A percentile compares a stretch with the other conserved stretches of the same genome.
Conservation (phyloP, 1,139 yeast genomes). For the Yamadazyma songkhlaensis region DNA sequence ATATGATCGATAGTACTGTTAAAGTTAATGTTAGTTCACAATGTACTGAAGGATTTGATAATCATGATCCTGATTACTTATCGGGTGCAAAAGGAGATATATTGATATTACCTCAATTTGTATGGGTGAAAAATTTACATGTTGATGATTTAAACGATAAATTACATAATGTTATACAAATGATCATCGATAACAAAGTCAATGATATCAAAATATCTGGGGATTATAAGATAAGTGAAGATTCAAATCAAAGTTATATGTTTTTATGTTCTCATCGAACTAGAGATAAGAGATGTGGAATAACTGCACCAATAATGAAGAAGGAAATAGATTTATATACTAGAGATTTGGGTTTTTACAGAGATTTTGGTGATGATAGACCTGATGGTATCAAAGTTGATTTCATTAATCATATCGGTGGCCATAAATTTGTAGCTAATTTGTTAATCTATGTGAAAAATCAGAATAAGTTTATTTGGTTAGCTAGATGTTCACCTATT, state of each 20-base stretch:
- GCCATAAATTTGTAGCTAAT: constrained; percentile 92
- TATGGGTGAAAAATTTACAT: constrained; percentile 60
- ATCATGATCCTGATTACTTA: constrained; percentile 37
- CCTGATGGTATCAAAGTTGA: constrained; percentile 72
- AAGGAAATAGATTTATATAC: constrained; percentile 73
- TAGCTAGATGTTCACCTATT: constrained; percentile 78
- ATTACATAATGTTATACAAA: constrained; percentile 4
- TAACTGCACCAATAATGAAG: constrained; percentile 91
- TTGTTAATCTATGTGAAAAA: constrained; percentile 65
- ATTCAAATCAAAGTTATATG: constrained; percentile 53
- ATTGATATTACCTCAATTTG: constrained; percentile 71
- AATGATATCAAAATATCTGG: background rate
- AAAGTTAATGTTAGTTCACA: constrained; percentile 55
- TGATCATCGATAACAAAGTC: constrained; percentile 1
- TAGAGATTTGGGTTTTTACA: constrained; percentile 62
- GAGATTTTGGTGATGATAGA: constrained; percentile 72
- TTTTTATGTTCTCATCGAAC: constrained; percentile 86
- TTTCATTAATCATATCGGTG: constrained; percentile 86
- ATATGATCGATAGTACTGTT: constrained; percentile 23
- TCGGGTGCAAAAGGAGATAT: constrained; percentile 51
- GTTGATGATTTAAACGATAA: constrained; percentile 34
- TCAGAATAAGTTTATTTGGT: constrained; percentile 80
- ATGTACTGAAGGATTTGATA: constrained; percentile 33
- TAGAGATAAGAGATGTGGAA: constrained; percentile 90
- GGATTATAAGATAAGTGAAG: constrained; percentile 20